A percentile compares a stretch with the other conserved stretches of the same genome.
Evolutionary conservation across 805 yeast species (phyloP).

Genomic region (Wickerhamomyces hampshirensis): DNA sequence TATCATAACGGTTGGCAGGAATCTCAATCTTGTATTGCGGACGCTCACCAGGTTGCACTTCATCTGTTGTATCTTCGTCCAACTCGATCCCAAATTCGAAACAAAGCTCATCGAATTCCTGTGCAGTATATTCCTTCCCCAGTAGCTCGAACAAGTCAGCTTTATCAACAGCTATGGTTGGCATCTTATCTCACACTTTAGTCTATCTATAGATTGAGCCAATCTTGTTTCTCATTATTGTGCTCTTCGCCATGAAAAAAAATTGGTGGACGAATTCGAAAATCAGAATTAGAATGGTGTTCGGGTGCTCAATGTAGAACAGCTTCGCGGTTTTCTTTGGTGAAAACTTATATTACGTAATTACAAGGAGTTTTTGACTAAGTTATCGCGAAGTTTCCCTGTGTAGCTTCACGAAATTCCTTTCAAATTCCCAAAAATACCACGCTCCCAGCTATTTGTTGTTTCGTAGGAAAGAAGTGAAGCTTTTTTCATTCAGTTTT

Average conservation of each 20-base stretch:
- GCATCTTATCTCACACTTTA: constrained; percentile 51
- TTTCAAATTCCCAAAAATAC: too few species aligned
- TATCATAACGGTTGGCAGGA: constrained; percentile 97
- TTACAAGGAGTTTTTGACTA: too few species aligned
- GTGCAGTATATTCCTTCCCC: constrained; percentile 67
- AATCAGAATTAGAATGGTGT: too few species aligned
- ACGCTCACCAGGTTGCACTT: constrained; percentile 71
- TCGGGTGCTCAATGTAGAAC: too few species aligned
- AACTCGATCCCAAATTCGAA: constrained; percentile 96
- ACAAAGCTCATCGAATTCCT: constrained; percentile 95
- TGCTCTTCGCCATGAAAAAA: neutral
- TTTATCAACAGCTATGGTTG: constrained; percentile 94
- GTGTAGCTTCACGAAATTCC: too few species aligned
- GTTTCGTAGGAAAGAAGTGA: too few species aligned
- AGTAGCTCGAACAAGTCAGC: constrained; percentile 82
- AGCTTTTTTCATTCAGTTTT: too few species aligned
- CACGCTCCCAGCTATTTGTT: too few species aligned
- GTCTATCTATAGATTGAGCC: neutral
- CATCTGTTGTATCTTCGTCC: constrained; percentile 92
- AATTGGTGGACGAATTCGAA: neutral
- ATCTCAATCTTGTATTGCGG: constrained; percentile 97
- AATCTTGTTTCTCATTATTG: neutral
- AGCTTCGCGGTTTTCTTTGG: too few species aligned
- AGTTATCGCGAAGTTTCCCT: too few species aligned
- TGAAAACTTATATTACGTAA: too few species aligned